phyloP scores from a whole-genome alignment of 306 rosid genomes.

The Sicyos baderoa region DNA sequence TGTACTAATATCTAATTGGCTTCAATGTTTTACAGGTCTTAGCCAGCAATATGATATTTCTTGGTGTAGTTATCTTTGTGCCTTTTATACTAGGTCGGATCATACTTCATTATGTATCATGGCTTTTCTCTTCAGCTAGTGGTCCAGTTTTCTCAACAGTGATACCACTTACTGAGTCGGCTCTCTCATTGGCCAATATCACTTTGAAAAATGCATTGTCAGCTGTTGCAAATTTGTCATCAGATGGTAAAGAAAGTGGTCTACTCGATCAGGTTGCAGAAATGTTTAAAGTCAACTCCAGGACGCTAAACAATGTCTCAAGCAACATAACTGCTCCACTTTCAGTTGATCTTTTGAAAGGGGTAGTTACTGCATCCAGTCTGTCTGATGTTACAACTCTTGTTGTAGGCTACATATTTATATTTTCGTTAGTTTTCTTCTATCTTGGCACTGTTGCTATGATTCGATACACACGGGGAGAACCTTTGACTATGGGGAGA shows the following conservation, averaged over 20 bases:
- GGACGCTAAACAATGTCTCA: conserved; percentile 53
- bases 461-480: conserved; percentile 85
- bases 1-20: background rate
- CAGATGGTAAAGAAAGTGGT: conserved; percentile 57
- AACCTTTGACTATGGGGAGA: conserved; percentile 77
- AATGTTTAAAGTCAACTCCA: conserved; percentile 56
- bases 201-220: conserved; percentile 79
- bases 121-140: conserved; percentile 72
- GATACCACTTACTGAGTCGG: conserved; percentile 64
- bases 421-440: conserved; percentile 62
- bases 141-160: conserved; percentile 58
- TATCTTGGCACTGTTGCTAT: conserved; percentile 75
- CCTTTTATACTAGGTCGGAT: conserved; percentile 88
- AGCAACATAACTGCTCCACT: conserved; percentile 51
- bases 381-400: conserved; percentile 92
- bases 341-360: conserved; percentile 58
- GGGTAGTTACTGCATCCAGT: conserved; percentile 60
- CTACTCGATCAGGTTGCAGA: conserved; percentile 70
- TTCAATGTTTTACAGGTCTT: conserved; percentile 55
- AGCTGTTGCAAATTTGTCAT: conserved; percentile 59
- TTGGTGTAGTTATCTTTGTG: conserved; percentile 83
- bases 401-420: conserved; percentile 75
- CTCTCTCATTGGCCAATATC: conserved; percentile 78
- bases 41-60: conserved; percentile 99
- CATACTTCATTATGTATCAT: conserved; percentile 62